Evolutionary conservation across 345 rosid species (phyloP).

Genomic region (Eucalyptus tenuipes): DNA sequence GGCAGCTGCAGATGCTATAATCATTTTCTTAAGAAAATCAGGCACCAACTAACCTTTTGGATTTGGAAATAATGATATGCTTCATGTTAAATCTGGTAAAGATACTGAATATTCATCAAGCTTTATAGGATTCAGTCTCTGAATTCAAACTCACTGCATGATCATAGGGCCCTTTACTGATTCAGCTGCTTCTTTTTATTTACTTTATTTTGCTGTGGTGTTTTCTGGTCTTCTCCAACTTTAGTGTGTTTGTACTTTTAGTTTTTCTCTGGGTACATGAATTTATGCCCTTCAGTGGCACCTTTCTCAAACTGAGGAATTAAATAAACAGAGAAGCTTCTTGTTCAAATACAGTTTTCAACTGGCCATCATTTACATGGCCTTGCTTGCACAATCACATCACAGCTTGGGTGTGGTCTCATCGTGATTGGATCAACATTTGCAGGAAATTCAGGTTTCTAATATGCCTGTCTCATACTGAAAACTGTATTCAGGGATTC

Average conservation of each 20-base stretch:
- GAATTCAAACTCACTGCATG: neutral
- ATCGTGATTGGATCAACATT: neutral
- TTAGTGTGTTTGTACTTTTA: neutral
- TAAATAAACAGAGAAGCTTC: neutral
- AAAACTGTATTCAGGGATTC: slow-evolving; percentile 52
- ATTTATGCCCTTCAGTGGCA: neutral
- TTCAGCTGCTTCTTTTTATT: neutral
- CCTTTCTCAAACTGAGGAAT: neutral
- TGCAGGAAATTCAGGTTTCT: neutral
- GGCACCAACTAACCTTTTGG: neutral
- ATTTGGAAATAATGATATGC: neutral
- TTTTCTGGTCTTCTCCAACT: neutral
- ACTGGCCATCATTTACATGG: neutral
- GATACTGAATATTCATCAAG: neutral
- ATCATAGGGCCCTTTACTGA: neutral
- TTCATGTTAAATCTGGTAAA: neutral
- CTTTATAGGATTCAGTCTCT: neutral
- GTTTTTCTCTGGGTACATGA: neutral
- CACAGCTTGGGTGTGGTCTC: neutral
- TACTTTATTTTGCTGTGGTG: neutral
- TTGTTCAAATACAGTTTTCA: neutral
- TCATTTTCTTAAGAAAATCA: neutral
- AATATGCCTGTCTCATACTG: neutral
- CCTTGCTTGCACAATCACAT: neutral
- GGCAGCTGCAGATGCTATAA: neutral